Conservation (phyloP, 2,329 filamentous ascomycete species). For the Monilinia vaccinii-corymbosi region DNA sequence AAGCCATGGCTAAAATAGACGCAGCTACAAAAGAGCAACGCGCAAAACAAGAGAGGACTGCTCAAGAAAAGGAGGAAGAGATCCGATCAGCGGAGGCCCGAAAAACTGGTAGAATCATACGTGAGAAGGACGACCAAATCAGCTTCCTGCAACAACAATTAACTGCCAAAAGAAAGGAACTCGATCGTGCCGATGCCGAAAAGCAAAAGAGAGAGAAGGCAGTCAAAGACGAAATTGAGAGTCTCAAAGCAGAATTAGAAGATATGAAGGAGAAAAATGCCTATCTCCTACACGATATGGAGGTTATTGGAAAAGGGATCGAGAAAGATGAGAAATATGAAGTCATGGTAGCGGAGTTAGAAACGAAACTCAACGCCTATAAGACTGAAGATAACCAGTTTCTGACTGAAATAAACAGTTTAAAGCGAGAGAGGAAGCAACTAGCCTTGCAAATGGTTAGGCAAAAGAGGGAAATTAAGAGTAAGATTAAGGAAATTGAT, state of each 20-base stretch:
- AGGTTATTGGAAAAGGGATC: fast-evolving
- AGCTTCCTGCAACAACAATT: background rate
- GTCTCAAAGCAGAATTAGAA: background rate
- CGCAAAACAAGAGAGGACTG: background rate
- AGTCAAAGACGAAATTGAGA: background rate
- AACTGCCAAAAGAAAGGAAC: background rate
- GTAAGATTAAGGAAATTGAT: background rate
- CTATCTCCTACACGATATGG: background rate
- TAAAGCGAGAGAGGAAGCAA: background rate
- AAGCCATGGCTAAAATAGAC: background rate
- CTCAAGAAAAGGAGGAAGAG: background rate
- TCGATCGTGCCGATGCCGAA: background rate
- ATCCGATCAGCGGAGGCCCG: background rate
- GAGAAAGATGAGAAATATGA: background rate
- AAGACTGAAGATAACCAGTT: background rate
- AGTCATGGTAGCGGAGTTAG: background rate
- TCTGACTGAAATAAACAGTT: background rate
- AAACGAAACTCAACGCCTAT: background rate
- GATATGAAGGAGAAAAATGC: background rate
- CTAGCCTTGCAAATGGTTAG: background rate
- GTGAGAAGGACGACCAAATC: background rate
- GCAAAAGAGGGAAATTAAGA: background rate
- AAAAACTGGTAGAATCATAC: background rate
- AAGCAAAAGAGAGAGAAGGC: background rate
- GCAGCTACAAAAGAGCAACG: background rate